Conservation (phyloP, 495 filamentous ascomycete genomes). For the Aspergillus indologenus region DNA sequence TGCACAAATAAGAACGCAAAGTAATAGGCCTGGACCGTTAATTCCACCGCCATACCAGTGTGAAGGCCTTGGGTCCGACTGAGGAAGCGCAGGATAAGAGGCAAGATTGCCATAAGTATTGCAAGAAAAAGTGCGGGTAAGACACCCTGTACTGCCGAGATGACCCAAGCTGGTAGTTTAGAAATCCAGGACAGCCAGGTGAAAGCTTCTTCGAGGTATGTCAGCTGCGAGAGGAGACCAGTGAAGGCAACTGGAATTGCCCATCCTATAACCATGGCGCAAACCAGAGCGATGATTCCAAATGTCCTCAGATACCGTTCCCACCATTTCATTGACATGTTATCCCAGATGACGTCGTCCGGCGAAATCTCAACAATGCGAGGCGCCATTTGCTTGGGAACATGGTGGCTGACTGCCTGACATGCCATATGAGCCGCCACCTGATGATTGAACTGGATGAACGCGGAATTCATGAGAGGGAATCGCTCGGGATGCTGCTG, state of each 20-base stretch:
- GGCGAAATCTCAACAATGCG: conserved; percentile 90
- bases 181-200: conserved; percentile 70
- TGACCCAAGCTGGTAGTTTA: conserved; percentile 56
- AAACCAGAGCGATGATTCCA: conserved; percentile 62
- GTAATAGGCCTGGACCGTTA: conserved; percentile 87
- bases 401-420: conserved; percentile 85
- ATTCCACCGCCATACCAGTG: conserved; percentile 76
- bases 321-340: conserved; percentile 97
- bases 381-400: conserved; percentile 92
- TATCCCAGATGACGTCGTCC: conserved; percentile 94
- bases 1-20: conserved; percentile 95
- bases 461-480: conserved; percentile 95
- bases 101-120: conserved; percentile 76
- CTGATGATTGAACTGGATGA: conserved; percentile 98
- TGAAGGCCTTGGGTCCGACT: conserved; percentile 73
- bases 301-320: conserved; percentile 74
- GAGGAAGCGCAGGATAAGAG: conserved; percentile 72
- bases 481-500: conserved; percentile 83
- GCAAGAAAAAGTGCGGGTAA: conserved; percentile 76
- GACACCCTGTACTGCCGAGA: conserved; percentile 80
- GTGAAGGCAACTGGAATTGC: conserved; percentile 89
- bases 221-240: conserved; percentile 72
- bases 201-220: conserved; percentile 60
- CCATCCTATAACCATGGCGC: conserved; percentile 82
- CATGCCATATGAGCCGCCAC: conserved; percentile 98